Evolutionary conservation across 345 rosid species (phyloP), one percentile per base, ranked within the genome.

Genomic region (Trapa incisa): DNA sequence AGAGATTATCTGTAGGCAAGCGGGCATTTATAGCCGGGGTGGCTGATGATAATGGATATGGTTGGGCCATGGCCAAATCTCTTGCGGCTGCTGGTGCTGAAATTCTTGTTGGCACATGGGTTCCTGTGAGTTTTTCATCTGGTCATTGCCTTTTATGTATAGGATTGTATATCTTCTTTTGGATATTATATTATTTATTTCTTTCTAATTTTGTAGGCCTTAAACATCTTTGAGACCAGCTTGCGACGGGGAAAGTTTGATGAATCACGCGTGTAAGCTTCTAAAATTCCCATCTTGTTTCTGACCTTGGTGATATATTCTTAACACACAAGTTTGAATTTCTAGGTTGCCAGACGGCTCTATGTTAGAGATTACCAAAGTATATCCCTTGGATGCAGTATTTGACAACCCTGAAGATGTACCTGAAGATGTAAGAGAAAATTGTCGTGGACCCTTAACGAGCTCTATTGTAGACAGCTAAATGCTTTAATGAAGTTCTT

Each of bases 31-130:
- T 94, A 80, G 99, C 99, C 67, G 97, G 96, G 75, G 83, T 89
- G 56, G 99, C 99, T 65, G 97, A 94, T 78, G 96, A 94, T 72
- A 91, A 94, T 70, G 99, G 99, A 50, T 94, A 91, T 69, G 97
- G 99, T 76, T 94, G 99, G 99, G 97, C 97, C 15, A 94, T 94
- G 63, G 99, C 97, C 22, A 94, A 94, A 75, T 87, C 99, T 72
- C 98, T 93, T 74, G 97, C 97, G 67, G 96, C 97, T 76, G 91
- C 98, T 36, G 97, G 98, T 50, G 99, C 99, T 82, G 95, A 94
- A 77, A 91, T 91, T 75, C 78, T 94, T 64, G 87, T 94, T 53
- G 99, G 97, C 54, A 94, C 99, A 72, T 94, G 99, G 99, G 99
- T 94, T 68, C 97, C 99, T 69, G 99, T 94, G 77, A 78, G 96